Base-by-base conservation (phyloP, 306 rosid genomes). In the Cucumis cinereus region DNA sequence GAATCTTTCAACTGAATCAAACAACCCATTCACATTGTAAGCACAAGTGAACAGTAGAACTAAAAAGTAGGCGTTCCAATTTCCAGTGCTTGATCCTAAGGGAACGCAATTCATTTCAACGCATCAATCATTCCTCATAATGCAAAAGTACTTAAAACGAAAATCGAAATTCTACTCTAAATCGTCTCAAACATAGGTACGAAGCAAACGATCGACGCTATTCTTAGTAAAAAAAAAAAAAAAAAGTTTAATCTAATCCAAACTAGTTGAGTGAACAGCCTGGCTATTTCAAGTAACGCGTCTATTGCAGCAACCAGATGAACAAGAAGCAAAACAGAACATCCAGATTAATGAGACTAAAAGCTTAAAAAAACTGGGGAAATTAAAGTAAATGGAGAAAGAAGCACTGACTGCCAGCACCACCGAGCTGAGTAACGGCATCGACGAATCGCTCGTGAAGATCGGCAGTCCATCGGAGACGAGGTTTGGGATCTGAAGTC, bases 401-500 rank as follows among this genome's bases (percentile, higher is more conserved):
- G n/a, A 5, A 58, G 59, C 20, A 72, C 35, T 83, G 13, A 93
- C 98, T 93, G 53, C 90, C 55, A 40, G 98, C 85, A 76, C 98
- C 98, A 26, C 99, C 99, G 69, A 94, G 99, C 82, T 94, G 97
- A 50, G 96, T 89, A 28, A 94, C 99, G 2, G 99, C 97, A 80
- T 94, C 99, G 49, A 94, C 86, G 49, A 94, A 94, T 12, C 99
- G 91, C 55, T 94, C 99, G 61, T 94, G 99, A 22, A 94, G 93
- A 86, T 94, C 99, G 55, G 93, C 88, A 14, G 99, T 94, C 99
- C 99, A 94, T 0, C 99, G 97, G 80, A 94, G 99, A 15, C 99
- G 96, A 43, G 99, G 99, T 74, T 92, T 93, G n/a, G 98, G 98
- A 88, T 93, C 98, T 74, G 98, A 91, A 3, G 97, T 92, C 73